Base-by-base conservation (phyloP, 805 yeast species). In the Priceomyces haplophilus region DNA sequence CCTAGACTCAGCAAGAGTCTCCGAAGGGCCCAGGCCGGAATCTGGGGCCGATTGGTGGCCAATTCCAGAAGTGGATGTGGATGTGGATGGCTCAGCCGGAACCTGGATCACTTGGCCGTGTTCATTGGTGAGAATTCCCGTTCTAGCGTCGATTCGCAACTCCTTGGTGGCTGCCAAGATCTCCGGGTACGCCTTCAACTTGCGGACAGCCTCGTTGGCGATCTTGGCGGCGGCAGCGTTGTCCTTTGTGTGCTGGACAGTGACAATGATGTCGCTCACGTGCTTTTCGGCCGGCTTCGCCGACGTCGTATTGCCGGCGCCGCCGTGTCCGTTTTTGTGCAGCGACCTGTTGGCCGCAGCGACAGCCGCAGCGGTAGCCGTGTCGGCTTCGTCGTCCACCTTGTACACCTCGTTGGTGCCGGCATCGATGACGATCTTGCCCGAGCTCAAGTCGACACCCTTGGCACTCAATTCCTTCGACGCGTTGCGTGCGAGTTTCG, bases 341-440 rank as follows among this genome's bases (percentile, higher is more conserved):
- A 29, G n/a, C 8, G 7, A 29, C 16, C 16, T 10, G 30, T 10
- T 25, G 11, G 46, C 32, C 17, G 37, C 33, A 23, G 20, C 31
- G 17, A 36, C 38, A 16, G 38, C 35, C 8, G 39, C 44, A 37
- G 38, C 41, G 8, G 47, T 43, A 11, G 43, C 45, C 2, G 34
- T 34, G 16, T 41, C 37, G 5, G 31, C 31, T 11, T 34, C 37
- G 8, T 34, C 37, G 4, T 34, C 37, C n/a, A 56, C 38, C 44
- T 54, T 62, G 50, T 58, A 64, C 4, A 65, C 57, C 41, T 64
- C 66, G 40, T 59, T 61, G 13, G 64, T 64, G 24, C 58, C 55
- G 38, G 70, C 61, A 37, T 65, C 59, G 37, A 66, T 54, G 8
- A 63, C 64, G 31, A 65, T 48, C 49, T 62, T 66, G 12, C 68